These are phyloP conservation scores for Fomitopsis pulvina DNA, from an alignment of 768 basidiomycete genomes.

Conservation along the genomic window DNA sequence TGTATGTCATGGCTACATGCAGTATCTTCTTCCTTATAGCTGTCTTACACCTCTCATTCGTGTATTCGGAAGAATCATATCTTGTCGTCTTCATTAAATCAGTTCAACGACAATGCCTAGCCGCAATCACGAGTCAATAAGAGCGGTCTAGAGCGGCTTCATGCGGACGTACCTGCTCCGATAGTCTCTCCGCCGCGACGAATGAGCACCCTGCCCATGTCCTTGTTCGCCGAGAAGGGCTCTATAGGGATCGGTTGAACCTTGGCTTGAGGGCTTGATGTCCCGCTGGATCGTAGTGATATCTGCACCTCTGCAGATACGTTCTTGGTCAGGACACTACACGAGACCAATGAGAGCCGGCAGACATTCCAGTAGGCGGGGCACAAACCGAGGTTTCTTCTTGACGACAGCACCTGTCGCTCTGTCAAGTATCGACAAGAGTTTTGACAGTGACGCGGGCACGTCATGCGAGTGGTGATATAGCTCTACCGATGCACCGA, in stretches of 20 bases:
- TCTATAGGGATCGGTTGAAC: conserved; percentile 76
- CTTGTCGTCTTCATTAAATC: too few relatives aligned
- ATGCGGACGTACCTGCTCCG: conserved; percentile 56
- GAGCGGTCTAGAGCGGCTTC: background rate
- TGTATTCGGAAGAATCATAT: too few relatives aligned
- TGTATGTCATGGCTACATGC: too few relatives aligned
- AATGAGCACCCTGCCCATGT: conserved; percentile 91
- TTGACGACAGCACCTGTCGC: conserved; percentile 67
- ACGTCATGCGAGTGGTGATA: conserved; percentile 94
- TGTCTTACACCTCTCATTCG: too few relatives aligned
- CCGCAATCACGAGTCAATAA: background rate
- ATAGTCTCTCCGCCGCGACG: conserved; percentile 91
- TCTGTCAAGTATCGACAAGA: conserved; percentile 77
- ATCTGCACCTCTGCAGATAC: conserved; percentile 84
- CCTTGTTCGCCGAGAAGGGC: conserved; percentile 81
- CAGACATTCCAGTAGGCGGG: conserved; percentile 4
- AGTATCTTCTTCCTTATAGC: too few relatives aligned
- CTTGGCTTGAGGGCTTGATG: conserved; percentile 38
- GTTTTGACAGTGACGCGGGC: conserved; percentile 79
- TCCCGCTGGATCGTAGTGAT: conserved; percentile 51
- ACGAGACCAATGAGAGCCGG: too few relatives aligned
- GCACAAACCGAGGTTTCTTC: conserved; percentile 66
- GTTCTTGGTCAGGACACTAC: conserved; percentile 80
- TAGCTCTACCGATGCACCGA: conserved; percentile 86
- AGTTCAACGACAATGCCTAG: conserved; percentile 14